These are phyloP conservation scores for Escallonia herrerae DNA, from an alignment of 129 eudicot genomes.

Conservation along the genomic window DNA sequence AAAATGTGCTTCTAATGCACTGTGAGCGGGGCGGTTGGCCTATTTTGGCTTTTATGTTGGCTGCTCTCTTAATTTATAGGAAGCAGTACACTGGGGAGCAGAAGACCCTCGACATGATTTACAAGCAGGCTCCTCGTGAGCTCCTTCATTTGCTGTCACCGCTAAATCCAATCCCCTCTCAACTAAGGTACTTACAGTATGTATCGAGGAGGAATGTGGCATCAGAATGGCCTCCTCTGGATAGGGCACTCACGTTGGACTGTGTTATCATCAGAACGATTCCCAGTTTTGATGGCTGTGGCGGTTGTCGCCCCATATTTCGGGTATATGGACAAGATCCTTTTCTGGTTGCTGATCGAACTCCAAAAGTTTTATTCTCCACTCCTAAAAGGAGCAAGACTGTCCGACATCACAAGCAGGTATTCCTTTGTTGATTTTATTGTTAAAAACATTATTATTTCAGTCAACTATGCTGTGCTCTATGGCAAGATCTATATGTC, in stretches of 20 bases:
- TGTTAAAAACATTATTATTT: no score
- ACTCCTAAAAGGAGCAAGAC: conserved; percentile 57
- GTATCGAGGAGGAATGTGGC: conserved; percentile 68
- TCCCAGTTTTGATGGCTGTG: conserved; percentile 59
- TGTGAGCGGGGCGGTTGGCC: conserved; percentile 91
- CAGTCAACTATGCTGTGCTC: not conserved
- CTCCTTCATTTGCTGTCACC: conserved; percentile 58
- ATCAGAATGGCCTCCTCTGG: conserved; percentile 71
- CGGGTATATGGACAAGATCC: conserved; percentile 83
- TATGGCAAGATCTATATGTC: conserved; percentile 1
- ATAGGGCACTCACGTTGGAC: conserved; percentile 63
- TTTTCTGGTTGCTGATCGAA: conserved; percentile 39
- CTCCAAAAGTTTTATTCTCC: conserved; percentile 59
- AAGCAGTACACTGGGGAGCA: conserved; percentile 59
- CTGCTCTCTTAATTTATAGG: conserved; percentile 66
- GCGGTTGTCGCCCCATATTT: conserved; percentile 81
- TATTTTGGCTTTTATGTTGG: conserved; percentile 77
- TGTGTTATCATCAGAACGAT: conserved; percentile 68
- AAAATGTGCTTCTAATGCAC: conserved; percentile 78
- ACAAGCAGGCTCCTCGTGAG: conserved; percentile 82
- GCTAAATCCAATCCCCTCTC: conserved; percentile 73
- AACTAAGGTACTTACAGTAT: conserved; percentile 70
- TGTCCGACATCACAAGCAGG: conserved; percentile 79
- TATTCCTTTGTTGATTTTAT: not conserved
- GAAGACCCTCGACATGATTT: conserved; percentile 71